Percentiles rank a stretch among this genome's conserved stretches.
These are phyloP conservation scores for Venturia asperata DNA, from an alignment of 2,329 filamentous ascomycete genomes.

Conservation along the genomic window DNA sequence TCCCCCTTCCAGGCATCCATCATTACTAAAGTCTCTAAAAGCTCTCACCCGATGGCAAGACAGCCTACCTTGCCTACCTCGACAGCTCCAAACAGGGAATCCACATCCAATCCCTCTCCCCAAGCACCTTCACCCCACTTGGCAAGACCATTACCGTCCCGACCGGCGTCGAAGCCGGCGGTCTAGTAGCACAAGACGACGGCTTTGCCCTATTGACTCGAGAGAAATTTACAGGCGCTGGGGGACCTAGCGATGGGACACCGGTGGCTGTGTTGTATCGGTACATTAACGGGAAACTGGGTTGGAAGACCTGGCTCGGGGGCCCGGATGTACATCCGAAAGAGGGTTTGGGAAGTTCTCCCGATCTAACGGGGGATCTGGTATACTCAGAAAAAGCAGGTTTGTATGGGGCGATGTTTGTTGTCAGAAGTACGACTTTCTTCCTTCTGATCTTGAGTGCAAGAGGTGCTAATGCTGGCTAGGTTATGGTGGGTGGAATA, in stretches of 20 bases:
- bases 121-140: slow-evolving; percentile 47
- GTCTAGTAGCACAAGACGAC: slow-evolving; percentile 55
- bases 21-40: background rate
- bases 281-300: slow-evolving; percentile 48
- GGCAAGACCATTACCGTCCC: slow-evolving; percentile 46
- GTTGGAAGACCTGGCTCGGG: slow-evolving; percentile 54
- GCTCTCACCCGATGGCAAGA: slow-evolving; percentile 50
- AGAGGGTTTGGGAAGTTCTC: slow-evolving; percentile 30
- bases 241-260: slow-evolving; percentile 42
- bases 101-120: slow-evolving; percentile 51
- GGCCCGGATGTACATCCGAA: slow-evolving; percentile 47
- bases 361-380: slow-evolving; percentile 56
- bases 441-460: too few relatives aligned
- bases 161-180: slow-evolving; percentile 53
- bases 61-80: slow-evolving; percentile 54
- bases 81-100: slow-evolving; percentile 50
- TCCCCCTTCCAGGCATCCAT: background rate
- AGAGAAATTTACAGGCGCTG: slow-evolving; percentile 45
- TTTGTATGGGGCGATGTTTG: slow-evolving; percentile 46
- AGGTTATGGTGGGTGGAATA: slow-evolving; percentile 12
- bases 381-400: slow-evolving; percentile 51
- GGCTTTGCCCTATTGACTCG: slow-evolving; percentile 58
- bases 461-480: background rate
- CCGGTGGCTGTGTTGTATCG: slow-evolving; percentile 54
- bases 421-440: background rate